Base-by-base conservation (phyloP, 441 rosid genomes). In the Gossypium aridum region DNA sequence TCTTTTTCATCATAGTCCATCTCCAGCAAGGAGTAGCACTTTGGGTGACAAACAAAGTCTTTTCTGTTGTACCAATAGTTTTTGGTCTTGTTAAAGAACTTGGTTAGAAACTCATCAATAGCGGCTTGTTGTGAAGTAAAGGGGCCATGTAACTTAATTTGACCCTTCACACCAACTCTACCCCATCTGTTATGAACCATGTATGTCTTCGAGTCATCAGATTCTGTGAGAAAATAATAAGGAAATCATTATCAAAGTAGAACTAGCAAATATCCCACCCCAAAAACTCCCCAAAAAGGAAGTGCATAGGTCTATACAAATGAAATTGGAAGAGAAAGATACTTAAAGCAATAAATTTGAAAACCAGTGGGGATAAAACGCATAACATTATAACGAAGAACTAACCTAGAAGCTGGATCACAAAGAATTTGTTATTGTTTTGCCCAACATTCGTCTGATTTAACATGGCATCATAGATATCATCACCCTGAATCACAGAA, bases 101-200 rank as follows among this genome's bases (percentile, higher is more conserved):
- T 92, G 65, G 76, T 71, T 70, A 78, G 82, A 74, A 94, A 94
- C 80, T 86, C 87, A 4, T 71, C 37, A 75, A 86, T 72, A 70
- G 97, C 97, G 72, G 55, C 63, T 72, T 86, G 85, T 51, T 22
- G 81, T 17, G 88, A 81, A 80, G 86, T 81, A 76, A 65, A 89
- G 71, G 97, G 97, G 37, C 97, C 97, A 65, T 77, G 84, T 76
- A 89, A n/a, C 75, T 90, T 94, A 77, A 84, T 88, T 81, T 89
- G 98, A 75, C 98, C 99, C 84, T 85, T 90, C 17, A 39, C 76
- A 39, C 94, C 94, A 77, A 88, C 91, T 79, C 94, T 85, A 14
- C 94, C 91, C 94, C 94, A 90, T 83, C 89, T 85, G 79, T 74
- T 81, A 69, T 84, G 85, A 51, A 88, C 84, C 79, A 83, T 80